These are phyloP conservation scores for Ogataea ganodermae DNA, from an alignment of 805 yeast genomes.

Conservation along the genomic window DNA sequence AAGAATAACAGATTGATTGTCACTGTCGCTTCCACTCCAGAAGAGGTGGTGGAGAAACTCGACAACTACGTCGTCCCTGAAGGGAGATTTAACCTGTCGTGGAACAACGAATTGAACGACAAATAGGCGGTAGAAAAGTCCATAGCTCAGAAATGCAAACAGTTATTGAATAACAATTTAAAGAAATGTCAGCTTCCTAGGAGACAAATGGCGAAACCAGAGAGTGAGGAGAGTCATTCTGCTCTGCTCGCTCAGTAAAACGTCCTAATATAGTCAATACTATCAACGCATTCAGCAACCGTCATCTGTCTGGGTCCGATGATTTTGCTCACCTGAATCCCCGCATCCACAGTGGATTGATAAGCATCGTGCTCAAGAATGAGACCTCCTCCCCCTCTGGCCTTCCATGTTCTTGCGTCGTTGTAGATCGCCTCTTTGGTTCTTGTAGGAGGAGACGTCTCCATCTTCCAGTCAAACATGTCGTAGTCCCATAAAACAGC, in stretches of 20 bases:
- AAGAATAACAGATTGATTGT: constrained; percentile 66
- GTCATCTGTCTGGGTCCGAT: constrained; percentile 67
- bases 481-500: constrained; percentile 91
- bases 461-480: constrained; percentile 86
- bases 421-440: constrained; percentile 53
- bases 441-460: constrained; percentile 44
- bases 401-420: constrained; percentile 58
- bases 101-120: constrained; percentile 46
- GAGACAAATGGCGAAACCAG: no score
- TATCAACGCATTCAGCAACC: constrained; percentile 76
- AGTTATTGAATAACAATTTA: not conserved
- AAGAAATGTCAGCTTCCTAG: not conserved
- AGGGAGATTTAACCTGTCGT: constrained; percentile 71
- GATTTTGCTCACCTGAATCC: constrained; percentile 54
- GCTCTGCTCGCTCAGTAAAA: constrained; percentile 12
- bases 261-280: constrained; percentile 57
- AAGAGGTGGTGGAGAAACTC: constrained; percentile 65
- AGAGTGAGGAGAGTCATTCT: not conserved
- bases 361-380: constrained; percentile 87
- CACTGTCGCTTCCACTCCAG: constrained; percentile 65
- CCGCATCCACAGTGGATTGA: constrained; percentile 66
- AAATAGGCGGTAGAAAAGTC: not conserved
- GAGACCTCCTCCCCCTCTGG: constrained; percentile 51
- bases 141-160: not conserved
- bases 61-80: constrained; percentile 65